Percentiles rank a stretch among this genome's conserved stretches.
These are phyloP conservation scores for Cladosporium velox DNA, from an alignment of 2,329 filamentous ascomycete genomes.

Conservation along the genomic window DNA sequence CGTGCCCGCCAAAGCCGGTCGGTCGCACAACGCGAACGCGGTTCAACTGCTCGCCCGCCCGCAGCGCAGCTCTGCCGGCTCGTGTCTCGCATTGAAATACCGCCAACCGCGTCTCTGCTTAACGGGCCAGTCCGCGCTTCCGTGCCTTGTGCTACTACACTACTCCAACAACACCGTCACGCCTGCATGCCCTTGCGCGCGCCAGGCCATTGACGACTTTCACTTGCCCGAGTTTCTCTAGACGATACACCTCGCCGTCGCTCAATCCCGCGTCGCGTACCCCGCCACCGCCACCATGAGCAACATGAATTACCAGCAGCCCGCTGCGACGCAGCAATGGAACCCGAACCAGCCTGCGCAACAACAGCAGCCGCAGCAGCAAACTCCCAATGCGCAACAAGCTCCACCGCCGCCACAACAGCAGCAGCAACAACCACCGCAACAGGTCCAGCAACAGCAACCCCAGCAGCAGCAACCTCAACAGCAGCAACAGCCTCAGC, in stretches of 20 bases:
- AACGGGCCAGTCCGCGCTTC: conserved; percentile 20
- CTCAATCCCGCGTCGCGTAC: neutral
- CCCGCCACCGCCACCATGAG: conserved; percentile 22
- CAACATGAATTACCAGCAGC: conserved; percentile 26
- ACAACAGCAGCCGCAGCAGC: conserved; percentile 27
- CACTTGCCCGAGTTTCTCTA: neutral
- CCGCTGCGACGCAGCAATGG: conserved; percentile 27
- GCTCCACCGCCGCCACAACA: conserved; percentile 22
- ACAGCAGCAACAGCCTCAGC: conserved; percentile 25
- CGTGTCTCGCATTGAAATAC: conserved; percentile 19
- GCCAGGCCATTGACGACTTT: conserved; percentile 1
- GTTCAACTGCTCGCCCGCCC: conserved; percentile 12
- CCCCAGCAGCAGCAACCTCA: conserved; percentile 28
- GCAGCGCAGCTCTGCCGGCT: conserved; percentile 11
- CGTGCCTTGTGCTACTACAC: conserved; percentile 14
- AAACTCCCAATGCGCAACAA: conserved; percentile 25
- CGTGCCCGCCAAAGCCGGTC: conserved; percentile 4
- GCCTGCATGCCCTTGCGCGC: conserved; percentile 18
- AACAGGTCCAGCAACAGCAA: conserved; percentile 22
- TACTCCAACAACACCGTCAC: conserved; percentile 19
- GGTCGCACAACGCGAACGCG: conserved; percentile 8
- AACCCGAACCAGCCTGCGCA: conserved; percentile 29
- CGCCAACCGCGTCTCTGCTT: conserved; percentile 1
- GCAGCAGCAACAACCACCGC: conserved; percentile 15
- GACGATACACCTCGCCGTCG: conserved; percentile 7